Evolutionary conservation across 495 filamentous ascomycete genomes (phyloP), one percentile per base, ranked within the genome.

Genomic region (Terfezia claveryi): DNA sequence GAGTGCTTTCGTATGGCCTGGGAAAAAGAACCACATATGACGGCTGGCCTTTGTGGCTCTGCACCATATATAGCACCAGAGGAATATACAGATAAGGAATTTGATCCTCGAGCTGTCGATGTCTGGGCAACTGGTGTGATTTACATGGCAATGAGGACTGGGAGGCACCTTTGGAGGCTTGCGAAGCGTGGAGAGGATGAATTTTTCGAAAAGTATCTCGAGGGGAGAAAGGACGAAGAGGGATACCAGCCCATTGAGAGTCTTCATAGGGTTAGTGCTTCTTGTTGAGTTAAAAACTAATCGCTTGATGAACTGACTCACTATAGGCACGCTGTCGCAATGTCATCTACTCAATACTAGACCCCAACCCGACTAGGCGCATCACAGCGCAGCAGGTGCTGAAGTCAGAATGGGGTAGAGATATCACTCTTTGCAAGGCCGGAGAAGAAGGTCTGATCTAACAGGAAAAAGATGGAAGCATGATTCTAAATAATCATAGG

Each of bases 1-100:
- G 91, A 99, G 65, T 99, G 91, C 68, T 99, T 99, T 76, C 83
- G 92, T 46, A 96, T 96, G 91, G 92, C 91, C 4, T 99, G 91
- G 91, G 91, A 99, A 68, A 85, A 85, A 53, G 87, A 95, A 68
- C 80, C 92, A 16, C 91, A 96, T 67, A 94, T 96, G 92, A 93
- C 92, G 2, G 86, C 84, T 20, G 92, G 92, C 23, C 79, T 96
- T 2, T 99, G 91, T 68, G 91, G 91, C 23, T 93, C 86, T 0
- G 91, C 88, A 23, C 91, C 91, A 5, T 99, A 99, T 64, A 99
- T 99, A 59, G 85, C 92, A 10, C 91, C 91, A 0, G 91, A 99
- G 64, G 92, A 99, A 66, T 99, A 99, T 63, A 75, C 77, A 12
- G 87, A 94, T 61, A 82, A 78, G 61, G 91, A 99, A 67, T 99